These are phyloP conservation scores for Asterella californica DNA, from an alignment of 225 moss, liverwort and hornwort genomes.

Conservation along the genomic window DNA sequence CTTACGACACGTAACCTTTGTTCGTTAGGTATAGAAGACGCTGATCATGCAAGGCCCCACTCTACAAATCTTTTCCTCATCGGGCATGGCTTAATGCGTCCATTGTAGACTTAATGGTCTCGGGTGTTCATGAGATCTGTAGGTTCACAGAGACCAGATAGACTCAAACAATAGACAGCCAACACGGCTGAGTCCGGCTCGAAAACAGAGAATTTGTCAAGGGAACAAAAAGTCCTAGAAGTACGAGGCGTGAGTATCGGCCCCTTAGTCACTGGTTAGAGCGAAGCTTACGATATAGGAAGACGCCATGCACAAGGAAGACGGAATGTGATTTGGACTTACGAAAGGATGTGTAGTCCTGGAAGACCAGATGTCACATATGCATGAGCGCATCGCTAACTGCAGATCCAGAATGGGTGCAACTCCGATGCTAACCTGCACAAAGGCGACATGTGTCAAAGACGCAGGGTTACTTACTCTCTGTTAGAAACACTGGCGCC, in stretches of 20 bases:
- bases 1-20: neutral
- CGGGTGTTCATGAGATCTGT: neutral
- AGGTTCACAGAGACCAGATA: neutral
- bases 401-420: neutral
- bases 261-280: neutral
- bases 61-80: neutral
- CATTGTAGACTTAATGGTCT: neutral
- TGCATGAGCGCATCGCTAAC: neutral
- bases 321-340: neutral
- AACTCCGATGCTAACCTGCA: neutral
- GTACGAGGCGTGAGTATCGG: neutral
- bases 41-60: neutral
- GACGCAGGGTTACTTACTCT: neutral
- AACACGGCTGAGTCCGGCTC: neutral
- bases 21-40: neutral
- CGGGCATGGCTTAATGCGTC: too few relatives aligned
- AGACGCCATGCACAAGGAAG: neutral
- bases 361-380: neutral
- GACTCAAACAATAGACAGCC: neutral
- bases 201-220: neutral
- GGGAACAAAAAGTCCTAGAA: neutral
- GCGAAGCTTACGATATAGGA: neutral
- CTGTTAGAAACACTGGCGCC: neutral
- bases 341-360: neutral
- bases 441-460: neutral